A percentile compares a stretch with the other conserved stretches of the same genome.
Evolutionary conservation across 2,329 filamentous ascomycete species (phyloP).

Genomic region (Ceratocystis smalleyi): DNA sequence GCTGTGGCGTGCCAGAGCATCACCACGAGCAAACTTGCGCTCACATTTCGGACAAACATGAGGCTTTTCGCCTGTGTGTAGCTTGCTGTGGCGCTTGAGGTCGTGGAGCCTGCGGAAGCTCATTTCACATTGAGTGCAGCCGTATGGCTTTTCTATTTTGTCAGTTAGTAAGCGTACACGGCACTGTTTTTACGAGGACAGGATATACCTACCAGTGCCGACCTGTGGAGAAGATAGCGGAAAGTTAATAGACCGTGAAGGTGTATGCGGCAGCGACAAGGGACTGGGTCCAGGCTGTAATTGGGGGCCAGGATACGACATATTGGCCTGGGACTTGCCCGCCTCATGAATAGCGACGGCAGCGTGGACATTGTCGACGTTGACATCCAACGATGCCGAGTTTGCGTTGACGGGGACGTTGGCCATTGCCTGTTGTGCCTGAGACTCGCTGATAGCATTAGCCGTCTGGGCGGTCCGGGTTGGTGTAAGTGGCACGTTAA

Average conservation of each 20-base stretch:
- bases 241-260: conserved; percentile 40
- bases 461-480: conserved; percentile 21
- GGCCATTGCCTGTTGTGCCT: conserved; percentile 34
- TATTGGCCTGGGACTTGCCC: conserved; percentile 32
- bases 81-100: conserved; percentile 85
- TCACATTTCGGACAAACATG: conserved; percentile 93
- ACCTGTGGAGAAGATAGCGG: conserved; percentile 31
- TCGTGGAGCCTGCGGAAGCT: conserved; percentile 88
- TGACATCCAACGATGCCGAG: conserved; percentile 40
- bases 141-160: conserved; percentile 68
- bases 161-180: background rate
- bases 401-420: conserved; percentile 34
- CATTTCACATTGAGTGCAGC: conserved; percentile 84
- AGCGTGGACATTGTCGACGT: conserved; percentile 27
- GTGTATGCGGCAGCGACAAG: conserved; percentile 30
- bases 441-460: conserved; percentile 31
- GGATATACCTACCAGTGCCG: conserved; percentile 12
- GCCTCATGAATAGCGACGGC: conserved; percentile 14
- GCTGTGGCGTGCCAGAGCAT: conserved; percentile 85
- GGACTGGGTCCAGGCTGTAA: conserved; percentile 26
- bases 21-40: conserved; percentile 83
- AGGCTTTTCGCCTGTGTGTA: conserved; percentile 90
- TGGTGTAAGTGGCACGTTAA: conserved; percentile 24
- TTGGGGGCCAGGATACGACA: conserved; percentile 38
- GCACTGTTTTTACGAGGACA: background rate